Evolutionary conservation across 2,329 filamentous ascomycete genomes (phyloP).

Genomic region (Microsporum ferrugineum): DNA sequence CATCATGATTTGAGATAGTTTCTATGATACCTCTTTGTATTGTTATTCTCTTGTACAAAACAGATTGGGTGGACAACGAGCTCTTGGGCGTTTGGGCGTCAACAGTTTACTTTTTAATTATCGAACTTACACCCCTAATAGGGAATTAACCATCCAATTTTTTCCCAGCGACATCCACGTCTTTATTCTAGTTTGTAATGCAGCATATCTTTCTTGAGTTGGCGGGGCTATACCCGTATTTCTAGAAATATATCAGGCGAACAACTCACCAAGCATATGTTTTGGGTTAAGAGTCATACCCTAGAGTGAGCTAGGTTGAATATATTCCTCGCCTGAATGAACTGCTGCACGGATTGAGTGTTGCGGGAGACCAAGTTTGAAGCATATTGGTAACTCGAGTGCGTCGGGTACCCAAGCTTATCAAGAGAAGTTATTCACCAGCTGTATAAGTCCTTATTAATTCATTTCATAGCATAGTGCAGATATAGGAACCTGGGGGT

Average conservation of each 20-base stretch:
- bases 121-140: neutral
- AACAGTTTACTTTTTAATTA: neutral
- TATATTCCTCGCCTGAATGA: neutral
- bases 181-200: neutral
- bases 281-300: neutral
- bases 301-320: neutral
- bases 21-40: neutral
- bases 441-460: neutral
- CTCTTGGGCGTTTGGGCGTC: conserved; percentile 1
- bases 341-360: neutral
- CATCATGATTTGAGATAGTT: neutral
- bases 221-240: neutral
- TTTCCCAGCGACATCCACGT: neutral
- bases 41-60: neutral
- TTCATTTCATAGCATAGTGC: neutral
- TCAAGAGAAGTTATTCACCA: neutral
- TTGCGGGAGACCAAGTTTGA: neutral
- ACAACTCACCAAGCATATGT: conserved; percentile 1
- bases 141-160: neutral
- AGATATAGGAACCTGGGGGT: neutral
- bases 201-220: neutral
- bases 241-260: neutral
- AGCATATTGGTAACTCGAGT: neutral
- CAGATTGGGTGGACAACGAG: neutral
- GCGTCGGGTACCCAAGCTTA: neutral